These are phyloP conservation scores for Leccinum imitatum DNA, from an alignment of 768 basidiomycete species.

Conservation along the genomic window DNA sequence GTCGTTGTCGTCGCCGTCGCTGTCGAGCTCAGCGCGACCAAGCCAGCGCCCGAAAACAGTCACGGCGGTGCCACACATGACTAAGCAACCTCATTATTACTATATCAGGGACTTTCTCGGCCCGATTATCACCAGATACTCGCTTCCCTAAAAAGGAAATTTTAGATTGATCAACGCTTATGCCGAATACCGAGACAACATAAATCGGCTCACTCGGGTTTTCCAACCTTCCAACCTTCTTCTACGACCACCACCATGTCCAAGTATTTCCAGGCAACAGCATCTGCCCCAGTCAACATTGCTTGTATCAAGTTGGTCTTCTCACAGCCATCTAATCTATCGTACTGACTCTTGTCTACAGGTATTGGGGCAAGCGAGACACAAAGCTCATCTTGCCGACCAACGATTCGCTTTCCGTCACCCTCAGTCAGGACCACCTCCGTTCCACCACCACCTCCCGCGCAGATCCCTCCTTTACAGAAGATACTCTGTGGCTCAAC, in stretches of 20 bases:
- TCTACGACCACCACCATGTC: constrained; percentile 43
- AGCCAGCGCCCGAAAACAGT: constrained; percentile 31
- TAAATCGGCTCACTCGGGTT: background rate
- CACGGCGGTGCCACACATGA: constrained; percentile 21
- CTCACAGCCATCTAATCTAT: background rate
- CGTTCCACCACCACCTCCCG: constrained; percentile 92
- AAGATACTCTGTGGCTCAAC: constrained; percentile 92
- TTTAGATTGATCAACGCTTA: constrained; percentile 12
- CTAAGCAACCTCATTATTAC: constrained; percentile 1
- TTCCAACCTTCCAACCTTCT: constrained; percentile 7
- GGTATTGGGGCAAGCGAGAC: constrained; percentile 99
- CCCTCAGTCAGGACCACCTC: constrained; percentile 94
- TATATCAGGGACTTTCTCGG: constrained; percentile 16
- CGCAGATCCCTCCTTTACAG: constrained; percentile 68
- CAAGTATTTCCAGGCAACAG: constrained; percentile 73
- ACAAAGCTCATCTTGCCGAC: constrained; percentile 94
- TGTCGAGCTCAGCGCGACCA: constrained; percentile 18
- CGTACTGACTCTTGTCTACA: constrained; percentile 32
- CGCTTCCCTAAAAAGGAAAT: constrained; percentile 5
- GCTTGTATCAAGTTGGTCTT: constrained; percentile 88
- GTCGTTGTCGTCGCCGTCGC: constrained; percentile 15
- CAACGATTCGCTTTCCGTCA: constrained; percentile 97
- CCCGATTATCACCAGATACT: constrained; percentile 12
- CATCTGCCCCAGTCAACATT: constrained; percentile 94
- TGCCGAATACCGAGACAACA: constrained; percentile 13